Evolutionary conservation across 331 rosid species (phyloP), one percentile per base, ranked within the genome.

Genomic region (Dryas integrifolia): DNA sequence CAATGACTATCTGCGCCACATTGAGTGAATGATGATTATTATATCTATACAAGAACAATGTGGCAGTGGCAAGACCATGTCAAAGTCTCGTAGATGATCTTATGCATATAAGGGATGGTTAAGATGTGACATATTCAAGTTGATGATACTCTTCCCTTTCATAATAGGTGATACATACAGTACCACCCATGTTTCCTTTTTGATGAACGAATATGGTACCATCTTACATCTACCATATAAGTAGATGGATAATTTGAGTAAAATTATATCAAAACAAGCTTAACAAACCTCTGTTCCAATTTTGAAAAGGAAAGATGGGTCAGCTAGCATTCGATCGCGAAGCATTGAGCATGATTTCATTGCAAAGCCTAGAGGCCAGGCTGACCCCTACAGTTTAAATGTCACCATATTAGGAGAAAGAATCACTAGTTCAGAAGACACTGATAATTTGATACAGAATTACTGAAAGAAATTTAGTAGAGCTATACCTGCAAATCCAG

Each of bases 271-370:
- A 43, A 47, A 67, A 69, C 64, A 62, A 73, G 43, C 70, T 63
- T 49, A 85, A 87, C 88, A 67, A 66, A 94, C 98, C 98, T 91
- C 98, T 11, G 86, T 87, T 76, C 98, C 97, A 74, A 94, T 89
- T 91, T 91, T 91, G 79, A 94, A 94, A 40, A 91, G 89, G 78
- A 94, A 94, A 9, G 97, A 85, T 61, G 96, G 97, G 78, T 94
- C 96, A 30, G 96, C 97, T 35, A 91, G 73, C 96, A 91, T 88
- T 78, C 96, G 87, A 59, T 91, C 90, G 16, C 98, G 90, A 76
- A 94, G 81, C 90, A 89, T 81, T 41, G 92, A 65, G 77, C 96
- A 94, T 61, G 86, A 84, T 75, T 79, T 83, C 88, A 94, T 91
- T 75, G 83, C 69, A 80, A 94, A 89, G 67, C 92, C 86, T 6